phyloP scores from a whole-genome alignment of 371 early-diverging fungal species.

The Mortierella sp. region DNA sequence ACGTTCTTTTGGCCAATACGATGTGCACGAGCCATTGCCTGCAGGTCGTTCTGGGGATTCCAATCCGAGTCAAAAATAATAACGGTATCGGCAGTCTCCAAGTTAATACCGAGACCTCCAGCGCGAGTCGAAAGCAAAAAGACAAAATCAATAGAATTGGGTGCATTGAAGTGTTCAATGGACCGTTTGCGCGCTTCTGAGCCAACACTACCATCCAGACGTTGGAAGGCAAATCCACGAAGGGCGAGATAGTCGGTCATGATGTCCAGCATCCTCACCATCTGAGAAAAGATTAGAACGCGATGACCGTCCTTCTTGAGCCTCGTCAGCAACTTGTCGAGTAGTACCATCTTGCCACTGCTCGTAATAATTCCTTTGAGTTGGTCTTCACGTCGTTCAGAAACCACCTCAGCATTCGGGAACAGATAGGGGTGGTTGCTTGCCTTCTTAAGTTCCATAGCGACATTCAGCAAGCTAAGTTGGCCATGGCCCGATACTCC shows the following conservation, averaged over 20 bases:
- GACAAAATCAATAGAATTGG: conserved; percentile 94
- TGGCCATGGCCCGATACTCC: conserved; percentile 84
- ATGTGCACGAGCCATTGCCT: conserved; percentile 99
- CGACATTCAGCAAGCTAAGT: conserved; percentile 93
- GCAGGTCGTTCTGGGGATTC: conserved; percentile 99
- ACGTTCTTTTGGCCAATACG: conserved; percentile 98
- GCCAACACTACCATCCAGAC: conserved; percentile 96
- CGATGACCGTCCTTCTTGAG: conserved; percentile 91
- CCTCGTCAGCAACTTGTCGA: conserved; percentile 92
- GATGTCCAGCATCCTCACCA: conserved; percentile 96
- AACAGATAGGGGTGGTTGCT: conserved; percentile 99
- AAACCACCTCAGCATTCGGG: conserved; percentile 85
- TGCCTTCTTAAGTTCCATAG: conserved; percentile 98
- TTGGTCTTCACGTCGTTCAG: conserved; percentile 76
- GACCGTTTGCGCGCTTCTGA: conserved; percentile 95
- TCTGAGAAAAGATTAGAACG: conserved; percentile 96
- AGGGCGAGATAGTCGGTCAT: conserved; percentile 91
- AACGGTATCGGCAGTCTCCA: conserved; percentile 99
- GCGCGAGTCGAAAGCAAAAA: conserved; percentile 99
- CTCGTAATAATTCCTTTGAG: conserved; percentile 85
- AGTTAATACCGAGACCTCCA: conserved; percentile 99
- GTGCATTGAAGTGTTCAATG: conserved; percentile 99
- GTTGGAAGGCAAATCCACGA: conserved; percentile 91
- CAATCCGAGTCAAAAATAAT: conserved; percentile 99
- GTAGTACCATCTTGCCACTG: conserved; percentile 96